phyloP scores from a whole-genome alignment of 2,329 filamentous ascomycete genomes.

The Colletotrichum costaricense region DNA sequence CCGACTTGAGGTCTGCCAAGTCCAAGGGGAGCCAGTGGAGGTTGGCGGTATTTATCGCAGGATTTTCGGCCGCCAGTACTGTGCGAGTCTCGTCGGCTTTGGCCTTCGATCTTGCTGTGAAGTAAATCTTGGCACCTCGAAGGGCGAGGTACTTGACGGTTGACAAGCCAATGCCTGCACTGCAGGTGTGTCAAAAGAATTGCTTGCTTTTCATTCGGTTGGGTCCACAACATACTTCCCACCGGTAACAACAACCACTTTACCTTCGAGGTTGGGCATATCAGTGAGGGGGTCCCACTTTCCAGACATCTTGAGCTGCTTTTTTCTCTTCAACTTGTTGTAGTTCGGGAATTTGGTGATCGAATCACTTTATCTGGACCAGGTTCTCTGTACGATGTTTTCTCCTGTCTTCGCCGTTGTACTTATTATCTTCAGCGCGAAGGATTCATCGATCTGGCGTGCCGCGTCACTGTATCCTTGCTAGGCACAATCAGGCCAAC shows the following conservation, averaged over 20 bases:
- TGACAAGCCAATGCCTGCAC: constrained; percentile 40
- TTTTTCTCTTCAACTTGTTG: neutral
- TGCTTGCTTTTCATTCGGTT: neutral
- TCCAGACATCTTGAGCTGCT: neutral
- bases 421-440: neutral
- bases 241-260: constrained; percentile 42
- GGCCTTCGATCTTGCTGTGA: constrained; percentile 38
- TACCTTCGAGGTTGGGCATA: constrained; percentile 39
- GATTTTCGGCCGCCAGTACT: constrained; percentile 23
- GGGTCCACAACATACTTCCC: constrained; percentile 37
- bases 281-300: constrained; percentile 35
- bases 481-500: neutral
- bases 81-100: constrained; percentile 35
- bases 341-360: no score
- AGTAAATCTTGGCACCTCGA: constrained; percentile 43
- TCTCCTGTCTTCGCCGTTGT: neutral
- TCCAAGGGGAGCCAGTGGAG: constrained; percentile 40
- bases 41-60: constrained; percentile 14
- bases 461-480: neutral
- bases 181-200: constrained; percentile 1
- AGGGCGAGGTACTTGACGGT: constrained; percentile 40
- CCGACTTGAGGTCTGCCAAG: constrained; percentile 37
- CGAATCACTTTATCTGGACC: no score
- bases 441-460: neutral
- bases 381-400: neutral